Conservation (phyloP, 805 yeast species). For the Priceomyces medius region DNA sequence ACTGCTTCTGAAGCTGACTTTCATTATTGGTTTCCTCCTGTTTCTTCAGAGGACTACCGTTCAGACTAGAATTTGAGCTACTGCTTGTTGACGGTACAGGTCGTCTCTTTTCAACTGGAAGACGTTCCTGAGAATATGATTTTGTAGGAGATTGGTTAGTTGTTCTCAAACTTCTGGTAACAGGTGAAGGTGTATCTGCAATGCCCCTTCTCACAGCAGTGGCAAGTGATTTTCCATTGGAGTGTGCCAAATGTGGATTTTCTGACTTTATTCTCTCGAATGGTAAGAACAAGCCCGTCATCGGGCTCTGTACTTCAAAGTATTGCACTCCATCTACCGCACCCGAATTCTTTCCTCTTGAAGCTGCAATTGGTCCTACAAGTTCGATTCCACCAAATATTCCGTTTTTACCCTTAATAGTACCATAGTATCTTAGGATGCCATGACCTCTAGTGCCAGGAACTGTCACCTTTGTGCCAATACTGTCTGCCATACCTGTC, state of each 20-base stretch:
- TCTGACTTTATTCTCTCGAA: constrained; percentile 43
- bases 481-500: constrained; percentile 28
- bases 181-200: constrained; percentile 7
- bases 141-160: background rate
- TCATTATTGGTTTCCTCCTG: constrained; percentile 13
- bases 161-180: background rate
- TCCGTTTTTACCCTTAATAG: constrained; percentile 69
- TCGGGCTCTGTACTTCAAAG: constrained; percentile 61
- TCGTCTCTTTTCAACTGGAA: background rate
- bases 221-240: background rate
- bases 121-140: background rate
- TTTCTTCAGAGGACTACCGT: background rate
- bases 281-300: constrained; percentile 74
- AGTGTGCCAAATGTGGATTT: constrained; percentile 27
- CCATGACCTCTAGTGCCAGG: constrained; percentile 74
- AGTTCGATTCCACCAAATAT: constrained; percentile 86
- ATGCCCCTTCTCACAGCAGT: background rate
- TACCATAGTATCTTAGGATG: constrained; percentile 66
- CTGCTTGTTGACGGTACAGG: background rate
- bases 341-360: constrained; percentile 85
- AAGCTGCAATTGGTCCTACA: constrained; percentile 54
- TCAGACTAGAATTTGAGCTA: background rate
- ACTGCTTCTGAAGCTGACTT: constrained; percentile 18
- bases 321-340: constrained; percentile 68
- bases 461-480: constrained; percentile 41